Evolutionary conservation across 331 rosid genomes (phyloP), one percentile per base, ranked within the genome.

Genomic region (Malus hybrid): DNA sequence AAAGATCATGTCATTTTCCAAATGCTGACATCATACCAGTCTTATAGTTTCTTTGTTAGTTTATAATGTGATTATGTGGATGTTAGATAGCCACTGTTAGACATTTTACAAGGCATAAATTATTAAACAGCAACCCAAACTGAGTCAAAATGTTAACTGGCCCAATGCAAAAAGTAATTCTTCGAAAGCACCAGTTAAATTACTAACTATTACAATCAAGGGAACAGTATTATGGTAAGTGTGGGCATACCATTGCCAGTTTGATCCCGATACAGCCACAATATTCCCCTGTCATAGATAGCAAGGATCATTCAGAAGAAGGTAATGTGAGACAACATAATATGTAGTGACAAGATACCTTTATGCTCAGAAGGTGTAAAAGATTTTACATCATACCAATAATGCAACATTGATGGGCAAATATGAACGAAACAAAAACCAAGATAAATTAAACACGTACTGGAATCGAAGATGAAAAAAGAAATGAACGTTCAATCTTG

Each of bases 201-300:
- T 12, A 65, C 65, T 7, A 52, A 54, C 73, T 34, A 78, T 27
- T 24, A 78, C 80, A 42, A 6, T 7, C 15, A 11, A 59, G 14
- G 62, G 7, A 61, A 77, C 20, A 63, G 67, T 61, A 22, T 52
- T 22, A 73, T 22, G 61, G 10, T 13, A 75, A 70, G 71, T 57
- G 72, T 20, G 82, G 57, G 74, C 93, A 76, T 85, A 95, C 97
- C 96, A 54, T 92, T 89, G 76, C 97, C 99, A 82, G 97, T 90
- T 83, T 85, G 82, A 83, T 89, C 89, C 84, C 50, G 87, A 83
- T 92, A 95, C 79, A 89, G 8, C 64, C 78, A 65, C 85, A 95
- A 80, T 78, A 95, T 95, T 62, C 93, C 97, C 80, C 99, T 95
- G 90, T 74, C 55, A 79, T 76, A 46, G 56, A 81, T 44, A 70